Evolutionary conservation across 176 grass and related monocot species (phyloP), one percentile per base, ranked within the genome.

Genomic region (Lolium rigidum): DNA sequence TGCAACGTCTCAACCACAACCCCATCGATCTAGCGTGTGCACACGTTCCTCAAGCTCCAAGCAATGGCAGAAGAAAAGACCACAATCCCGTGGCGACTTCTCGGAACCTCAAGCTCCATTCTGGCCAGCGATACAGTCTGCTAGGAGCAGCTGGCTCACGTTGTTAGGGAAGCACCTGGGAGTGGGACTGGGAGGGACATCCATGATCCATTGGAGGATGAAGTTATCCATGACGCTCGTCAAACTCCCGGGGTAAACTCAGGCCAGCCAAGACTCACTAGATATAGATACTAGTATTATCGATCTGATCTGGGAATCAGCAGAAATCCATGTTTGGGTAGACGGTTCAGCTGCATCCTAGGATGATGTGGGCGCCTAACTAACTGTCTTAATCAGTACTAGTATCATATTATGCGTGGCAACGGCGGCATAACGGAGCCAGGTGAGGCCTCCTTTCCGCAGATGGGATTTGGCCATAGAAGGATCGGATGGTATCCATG

Each of bases 11-110:
- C 31, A 65, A 22, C 67, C 61, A 16, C 11, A 52, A 51, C 61
- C 38, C 79, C 26, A 28, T 28, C 26, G 26, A 81, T 39, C 82
- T 41, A 47, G 31, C 66, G 1, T 4, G 37, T 10, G 66, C 3
- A 69, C 35, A 38, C 60, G 38, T 76, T 26, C 7, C 84, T 47
- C 46, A 86, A 78, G 35, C 73, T 76, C 84, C 63, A 90, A 90
- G 84, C 88, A 73, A 86, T 72, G 16, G 17, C 80, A 48, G 47
- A 37, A 31, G 0, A 57, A 2, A 28, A 28, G 26, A 1, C 52
- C 16, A 46, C 35, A 44, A 24, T 56, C 61, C 55, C 55, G 6
- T 50, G 63, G 83, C 79, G 70, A 82, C 50, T 8, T 28, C 28
- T 61, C 18, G 14, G 9, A 51, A 28, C 26, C 26, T 28, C 26